Evolutionary conservation across 208 protist genomes (phyloP).

Genomic region (Endotrypanum monterogeii): DNA sequence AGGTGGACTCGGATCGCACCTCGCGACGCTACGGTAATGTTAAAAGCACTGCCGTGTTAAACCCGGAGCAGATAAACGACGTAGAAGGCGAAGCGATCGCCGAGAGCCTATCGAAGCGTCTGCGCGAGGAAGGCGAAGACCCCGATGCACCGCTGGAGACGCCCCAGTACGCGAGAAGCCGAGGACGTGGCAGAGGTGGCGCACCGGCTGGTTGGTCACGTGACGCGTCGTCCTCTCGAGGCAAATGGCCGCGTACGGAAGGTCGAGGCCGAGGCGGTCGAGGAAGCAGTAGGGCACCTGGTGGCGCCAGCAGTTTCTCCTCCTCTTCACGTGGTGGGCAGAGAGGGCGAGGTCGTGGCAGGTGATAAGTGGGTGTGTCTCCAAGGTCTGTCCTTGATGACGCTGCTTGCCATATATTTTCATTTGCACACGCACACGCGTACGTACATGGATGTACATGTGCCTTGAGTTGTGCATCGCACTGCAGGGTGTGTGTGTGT

Average conservation of each 20-base stretch:
- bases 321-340: not conserved
- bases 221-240: conserved; percentile 1
- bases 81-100: conserved; percentile 59
- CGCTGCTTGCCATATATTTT: not conserved
- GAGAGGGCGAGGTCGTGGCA: conserved; percentile 5
- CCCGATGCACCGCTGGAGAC: conserved; percentile 26
- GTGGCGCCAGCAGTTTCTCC: too few species aligned
- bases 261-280: not conserved
- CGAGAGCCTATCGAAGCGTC: conserved; percentile 56
- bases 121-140: conserved; percentile 48
- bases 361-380: not conserved
- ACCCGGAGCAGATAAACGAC: conserved; percentile 49
- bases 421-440: not conserved
- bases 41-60: conserved; percentile 63
- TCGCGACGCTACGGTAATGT: conserved; percentile 84
- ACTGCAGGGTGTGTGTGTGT: not conserved
- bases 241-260: conserved; percentile 16
- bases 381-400: not conserved
- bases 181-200: not conserved
- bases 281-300: too few species aligned
- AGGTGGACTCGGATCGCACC: conserved; percentile 62
- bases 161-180: not conserved
- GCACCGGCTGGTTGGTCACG: not conserved
- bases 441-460: not conserved
- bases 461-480: too few species aligned